Percentiles rank a stretch among this genome's conserved stretches.
These are phyloP conservation scores for Zygotorulaspora mrakii DNA, from an alignment of 1,139 yeast species.

Conservation along the genomic window DNA sequence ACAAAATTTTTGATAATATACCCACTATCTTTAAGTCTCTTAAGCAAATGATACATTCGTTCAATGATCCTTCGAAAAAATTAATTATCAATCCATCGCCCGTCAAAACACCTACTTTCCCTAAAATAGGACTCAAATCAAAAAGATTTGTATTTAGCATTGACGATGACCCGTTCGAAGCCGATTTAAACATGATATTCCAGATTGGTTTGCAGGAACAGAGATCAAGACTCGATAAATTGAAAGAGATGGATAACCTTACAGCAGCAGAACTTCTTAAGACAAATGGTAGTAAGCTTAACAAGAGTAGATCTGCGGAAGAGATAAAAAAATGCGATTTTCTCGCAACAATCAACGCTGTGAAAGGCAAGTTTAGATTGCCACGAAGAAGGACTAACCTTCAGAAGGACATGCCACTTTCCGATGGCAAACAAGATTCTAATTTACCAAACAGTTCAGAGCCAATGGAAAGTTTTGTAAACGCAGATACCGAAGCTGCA, in stretches of 20 bases:
- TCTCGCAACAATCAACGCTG: slow-evolving; percentile 6
- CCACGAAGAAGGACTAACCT: slow-evolving; percentile 3
- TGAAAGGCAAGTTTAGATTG: slow-evolving; percentile 10
- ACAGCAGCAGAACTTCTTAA: slow-evolving; percentile 24
- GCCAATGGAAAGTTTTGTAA: slow-evolving; percentile 3
- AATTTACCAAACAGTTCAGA: slow-evolving; percentile 5
- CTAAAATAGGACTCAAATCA: slow-evolving; percentile 48
- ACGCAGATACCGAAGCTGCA: slow-evolving; percentile 9
- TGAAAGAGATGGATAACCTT: slow-evolving; percentile 47
- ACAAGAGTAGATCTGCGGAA: slow-evolving; percentile 11
- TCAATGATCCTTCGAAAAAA: slow-evolving; percentile 42
- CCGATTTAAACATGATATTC: slow-evolving; percentile 68
- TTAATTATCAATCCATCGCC: slow-evolving; percentile 40
- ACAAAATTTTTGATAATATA: slow-evolving; percentile 58
- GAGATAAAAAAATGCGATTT: slow-evolving; percentile 11
- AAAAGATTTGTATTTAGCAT: slow-evolving; percentile 46
- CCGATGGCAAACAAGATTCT: slow-evolving; percentile 7
- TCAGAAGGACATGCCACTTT: slow-evolving; percentile 10
- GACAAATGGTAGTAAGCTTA: slow-evolving; percentile 5
- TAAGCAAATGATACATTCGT: slow-evolving; percentile 50
- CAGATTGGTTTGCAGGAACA: slow-evolving; percentile 77
- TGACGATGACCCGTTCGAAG: slow-evolving; percentile 89
- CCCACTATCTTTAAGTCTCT: slow-evolving; percentile 52
- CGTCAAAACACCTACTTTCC: slow-evolving; percentile 43
- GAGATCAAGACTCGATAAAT: slow-evolving; percentile 56